A percentile compares a stretch with the other conserved stretches of the same genome.
These are phyloP conservation scores for Juncus effusus DNA, from an alignment of 176 grass and related monocot genomes.

Conservation along the genomic window DNA sequence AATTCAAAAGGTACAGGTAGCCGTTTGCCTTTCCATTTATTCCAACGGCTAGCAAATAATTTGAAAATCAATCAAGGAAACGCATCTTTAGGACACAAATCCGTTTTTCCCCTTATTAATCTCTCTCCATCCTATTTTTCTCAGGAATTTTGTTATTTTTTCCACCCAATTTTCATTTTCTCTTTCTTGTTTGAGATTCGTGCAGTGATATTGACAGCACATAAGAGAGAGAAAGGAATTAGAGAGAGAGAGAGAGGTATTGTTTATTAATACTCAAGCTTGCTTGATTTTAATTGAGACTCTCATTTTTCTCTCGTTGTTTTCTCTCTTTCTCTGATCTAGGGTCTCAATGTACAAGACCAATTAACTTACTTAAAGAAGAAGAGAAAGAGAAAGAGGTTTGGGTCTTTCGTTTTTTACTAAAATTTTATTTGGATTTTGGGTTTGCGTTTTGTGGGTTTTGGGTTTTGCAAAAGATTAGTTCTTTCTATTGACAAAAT, in stretches of 20 bases:
- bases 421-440: neutral
- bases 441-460: neutral
- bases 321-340: neutral
- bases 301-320: neutral
- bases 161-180: neutral
- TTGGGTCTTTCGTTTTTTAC: no score
- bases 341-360: no score
- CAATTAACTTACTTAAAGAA: neutral
- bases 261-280: neutral
- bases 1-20: constrained; percentile 14
- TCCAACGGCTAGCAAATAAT: constrained; percentile 25
- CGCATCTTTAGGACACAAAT: constrained; percentile 26
- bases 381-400: constrained; percentile 28
- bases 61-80: neutral
- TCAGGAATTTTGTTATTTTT: neutral
- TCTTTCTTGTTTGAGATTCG: neutral
- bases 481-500: constrained; percentile 2
- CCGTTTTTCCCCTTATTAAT: constrained; percentile 28
- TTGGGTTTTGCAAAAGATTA: constrained; percentile 4
- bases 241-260: constrained; percentile 7
- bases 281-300: neutral
- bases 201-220: neutral
- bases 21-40: neutral
- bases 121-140: neutral
- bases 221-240: neutral